These are phyloP conservation scores for Pythium aquatile DNA, from an alignment of 352 stramenopile species.

Conservation along the genomic window DNA sequence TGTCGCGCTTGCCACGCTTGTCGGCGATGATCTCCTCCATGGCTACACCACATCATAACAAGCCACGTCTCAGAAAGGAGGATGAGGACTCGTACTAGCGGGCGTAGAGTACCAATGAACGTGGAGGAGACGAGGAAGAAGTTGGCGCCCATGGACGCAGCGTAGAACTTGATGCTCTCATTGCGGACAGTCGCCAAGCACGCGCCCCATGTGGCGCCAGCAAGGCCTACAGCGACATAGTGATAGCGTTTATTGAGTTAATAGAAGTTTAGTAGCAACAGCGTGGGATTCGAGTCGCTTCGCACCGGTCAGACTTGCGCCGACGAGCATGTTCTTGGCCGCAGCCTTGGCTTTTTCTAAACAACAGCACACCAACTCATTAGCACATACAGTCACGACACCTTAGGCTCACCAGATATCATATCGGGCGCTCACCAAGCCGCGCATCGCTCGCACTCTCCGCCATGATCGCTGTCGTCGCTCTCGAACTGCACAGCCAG, in stretches of 20 bases:
- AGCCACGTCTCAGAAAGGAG: too few relatives aligned
- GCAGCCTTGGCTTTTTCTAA: slow-evolving; percentile 68
- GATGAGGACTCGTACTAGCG: too few relatives aligned
- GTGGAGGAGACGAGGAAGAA: slow-evolving; percentile 83
- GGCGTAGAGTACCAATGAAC: slow-evolving; percentile 56
- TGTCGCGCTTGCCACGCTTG: slow-evolving; percentile 62
- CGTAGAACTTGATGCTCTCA: slow-evolving; percentile 79
- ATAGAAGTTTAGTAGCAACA: neutral
- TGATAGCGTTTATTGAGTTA: neutral
- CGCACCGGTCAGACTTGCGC: slow-evolving; percentile 49
- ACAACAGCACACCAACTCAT: neutral
- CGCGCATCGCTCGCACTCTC: slow-evolving; percentile 10
- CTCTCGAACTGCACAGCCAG: neutral
- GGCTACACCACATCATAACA: slow-evolving; percentile 27
- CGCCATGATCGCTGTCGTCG: slow-evolving; percentile 15
- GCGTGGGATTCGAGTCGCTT: neutral
- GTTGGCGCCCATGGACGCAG: slow-evolving; percentile 81
- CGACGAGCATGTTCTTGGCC: slow-evolving; percentile 68
- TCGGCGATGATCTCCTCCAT: slow-evolving; percentile 77
- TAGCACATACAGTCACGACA: neutral
- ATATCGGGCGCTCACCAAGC: slow-evolving; percentile 7
- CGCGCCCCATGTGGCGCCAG: slow-evolving; percentile 55
- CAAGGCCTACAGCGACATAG: slow-evolving; percentile 28
- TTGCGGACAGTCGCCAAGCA: slow-evolving; percentile 67
- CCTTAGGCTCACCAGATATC: neutral